Base-by-base conservation (phyloP, 768 basidiomycete species). In the Rhizopogon vinicolor region DNA sequence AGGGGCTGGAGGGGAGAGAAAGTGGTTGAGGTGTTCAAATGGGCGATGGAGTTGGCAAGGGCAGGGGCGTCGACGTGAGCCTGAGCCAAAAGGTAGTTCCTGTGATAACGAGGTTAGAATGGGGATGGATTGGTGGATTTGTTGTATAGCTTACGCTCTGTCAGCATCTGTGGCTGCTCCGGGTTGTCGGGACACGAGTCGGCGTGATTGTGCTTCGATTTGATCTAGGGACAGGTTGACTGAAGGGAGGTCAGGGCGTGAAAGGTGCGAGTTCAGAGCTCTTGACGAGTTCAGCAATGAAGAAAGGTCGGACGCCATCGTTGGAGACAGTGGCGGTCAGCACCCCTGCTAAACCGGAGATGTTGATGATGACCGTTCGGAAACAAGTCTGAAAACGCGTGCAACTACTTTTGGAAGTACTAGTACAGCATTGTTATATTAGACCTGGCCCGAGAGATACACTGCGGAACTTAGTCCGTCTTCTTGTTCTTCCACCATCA, bases 11-110 rank as follows among this genome's bases (percentile, higher is more conserved):
- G 75, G 0, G 93, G 91, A 22, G 89, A 84, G 68, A 94, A 96
- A 0, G 91, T 95, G 4, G 88, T 76, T 1, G 86, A 75, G 2
- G 91, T 84, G 65, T 93, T 90, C 58, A 94, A 73, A 59, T 89
- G 84, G 4, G 91, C 88, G 55, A 98, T 93, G 0, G 89, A 89
- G 60, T 78, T 83, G 8, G 86, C 84, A 13, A 98, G 78, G 1
- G 90, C 86, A n/a, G 93, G 85, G 1, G 91, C 90, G 72, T 99
- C 94, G 58, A 99, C 89, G 57, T 92, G 91, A 0, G 92, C 93
- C 61, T 93, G 91, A 1, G 96, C 95, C 28, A 99, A 84, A 0
- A 99, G 78, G 69, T 94, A 97, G 66, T 91, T 93, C 7, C 92
- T 93, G 39, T 33, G 13, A 10, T 28, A 22, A 41, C 12, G 31